These are phyloP conservation scores for Pyronema omphalodes DNA, from an alignment of 495 filamentous ascomycete genomes.

Conservation along the genomic window DNA sequence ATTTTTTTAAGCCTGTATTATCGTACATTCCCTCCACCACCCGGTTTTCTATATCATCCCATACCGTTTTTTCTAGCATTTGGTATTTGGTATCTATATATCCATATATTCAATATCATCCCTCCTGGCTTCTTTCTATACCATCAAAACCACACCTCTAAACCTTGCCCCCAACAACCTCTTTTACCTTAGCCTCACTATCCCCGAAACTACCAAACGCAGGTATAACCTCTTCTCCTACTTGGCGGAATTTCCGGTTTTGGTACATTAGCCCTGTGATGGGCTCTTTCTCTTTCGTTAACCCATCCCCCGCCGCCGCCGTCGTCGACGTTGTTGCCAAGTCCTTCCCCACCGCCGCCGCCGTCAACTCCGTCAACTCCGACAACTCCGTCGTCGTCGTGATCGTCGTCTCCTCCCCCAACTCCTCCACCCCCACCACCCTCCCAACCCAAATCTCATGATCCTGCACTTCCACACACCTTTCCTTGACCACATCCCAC, in stretches of 20 bases:
- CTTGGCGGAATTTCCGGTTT: slow-evolving; percentile 14
- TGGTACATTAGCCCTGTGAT: slow-evolving; percentile 21
- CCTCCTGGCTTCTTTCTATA: too few relatives aligned
- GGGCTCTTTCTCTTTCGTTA: slow-evolving; percentile 2
- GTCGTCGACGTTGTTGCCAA: too few relatives aligned
- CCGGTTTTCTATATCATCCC: too few relatives aligned
- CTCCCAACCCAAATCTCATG: slow-evolving; percentile 22
- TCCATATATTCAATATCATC: too few relatives aligned
- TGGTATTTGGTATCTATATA: too few relatives aligned
- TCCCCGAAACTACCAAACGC: background rate
- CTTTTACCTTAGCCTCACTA: background rate
- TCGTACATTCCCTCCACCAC: too few relatives aligned
- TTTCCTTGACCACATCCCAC: slow-evolving; percentile 10
- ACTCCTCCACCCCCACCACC: slow-evolving; percentile 12
- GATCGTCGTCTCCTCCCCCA: background rate
- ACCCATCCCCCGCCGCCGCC: slow-evolving; percentile 8
- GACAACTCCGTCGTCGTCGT: slow-evolving; percentile 8
- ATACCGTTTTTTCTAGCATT: too few relatives aligned
- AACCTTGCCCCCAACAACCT: background rate
- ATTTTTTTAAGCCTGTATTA: too few relatives aligned
- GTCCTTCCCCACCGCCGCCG: too few relatives aligned
- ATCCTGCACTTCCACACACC: slow-evolving; percentile 16
- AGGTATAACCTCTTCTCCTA: slow-evolving; percentile 11
- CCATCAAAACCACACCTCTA: too few relatives aligned
- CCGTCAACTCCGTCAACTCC: too few relatives aligned